These are phyloP conservation scores for Pseudozyma thailandica DNA, from an alignment of 1,284 basidiomycete species.

Conservation along the genomic window DNA sequence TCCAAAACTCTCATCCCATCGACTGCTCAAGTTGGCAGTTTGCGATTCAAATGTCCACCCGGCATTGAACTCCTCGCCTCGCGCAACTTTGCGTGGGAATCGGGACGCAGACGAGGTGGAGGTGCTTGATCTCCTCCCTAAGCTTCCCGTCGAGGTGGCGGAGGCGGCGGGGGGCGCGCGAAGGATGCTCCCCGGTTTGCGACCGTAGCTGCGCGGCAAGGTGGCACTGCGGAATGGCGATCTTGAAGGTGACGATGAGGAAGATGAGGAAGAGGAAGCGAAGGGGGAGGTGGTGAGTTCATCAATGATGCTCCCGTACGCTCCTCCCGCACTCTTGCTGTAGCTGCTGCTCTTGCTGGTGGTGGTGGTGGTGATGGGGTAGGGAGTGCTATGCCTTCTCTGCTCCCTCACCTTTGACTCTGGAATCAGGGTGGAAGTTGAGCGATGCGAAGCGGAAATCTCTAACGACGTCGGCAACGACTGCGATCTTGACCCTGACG, in stretches of 20 bases:
- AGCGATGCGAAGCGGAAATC: background rate
- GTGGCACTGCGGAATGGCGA: constrained; percentile 32
- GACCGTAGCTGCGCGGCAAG: constrained; percentile 11
- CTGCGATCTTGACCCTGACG: constrained; percentile 17
- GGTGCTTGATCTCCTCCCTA: background rate
- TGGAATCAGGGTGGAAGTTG: constrained; percentile 12
- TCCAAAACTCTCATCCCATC: constrained; percentile 2
- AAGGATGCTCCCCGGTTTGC: constrained; percentile 5
- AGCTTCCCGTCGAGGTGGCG: no score
- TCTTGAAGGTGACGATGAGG: background rate
- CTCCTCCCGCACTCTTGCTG: no score
- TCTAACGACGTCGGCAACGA: constrained; percentile 23
- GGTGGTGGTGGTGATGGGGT: no score
- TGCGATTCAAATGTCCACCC: constrained; percentile 31
- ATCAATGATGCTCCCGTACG: constrained; percentile 28
- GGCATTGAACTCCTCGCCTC: constrained; percentile 14
- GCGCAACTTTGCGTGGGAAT: background rate
- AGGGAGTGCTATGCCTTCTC: constrained; percentile 11
- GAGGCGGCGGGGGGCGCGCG: constrained; percentile 11
- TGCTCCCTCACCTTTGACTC: constrained; percentile 13
- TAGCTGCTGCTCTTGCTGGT: no score
- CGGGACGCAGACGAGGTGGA: background rate
- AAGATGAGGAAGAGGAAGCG: background rate
- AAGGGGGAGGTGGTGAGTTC: constrained; percentile 35
- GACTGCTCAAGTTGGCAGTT: background rate